These are phyloP conservation scores for Colletotrichum lentis DNA, from an alignment of 2,329 filamentous ascomycete species.

Conservation along the genomic window DNA sequence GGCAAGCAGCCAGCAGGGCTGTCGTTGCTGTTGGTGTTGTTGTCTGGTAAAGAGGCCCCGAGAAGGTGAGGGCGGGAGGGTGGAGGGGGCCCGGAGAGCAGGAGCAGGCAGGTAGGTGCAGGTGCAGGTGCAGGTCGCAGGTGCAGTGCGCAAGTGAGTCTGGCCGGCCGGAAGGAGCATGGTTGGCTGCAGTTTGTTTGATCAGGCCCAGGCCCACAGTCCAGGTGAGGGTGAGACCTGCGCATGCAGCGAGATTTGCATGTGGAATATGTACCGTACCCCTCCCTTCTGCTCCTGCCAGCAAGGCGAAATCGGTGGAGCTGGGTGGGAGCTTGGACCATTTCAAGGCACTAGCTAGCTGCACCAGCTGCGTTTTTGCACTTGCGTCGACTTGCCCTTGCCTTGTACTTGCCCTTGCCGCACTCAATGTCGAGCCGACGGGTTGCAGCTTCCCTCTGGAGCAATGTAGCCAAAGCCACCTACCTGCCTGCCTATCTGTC, in stretches of 20 bases:
- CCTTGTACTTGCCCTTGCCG: neutral
- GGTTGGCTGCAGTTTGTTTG: neutral
- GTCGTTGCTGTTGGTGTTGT: slow-evolving; percentile 2
- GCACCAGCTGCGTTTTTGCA: slow-evolving; percentile 10
- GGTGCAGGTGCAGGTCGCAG: slow-evolving; percentile 6
- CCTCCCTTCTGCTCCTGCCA: neutral
- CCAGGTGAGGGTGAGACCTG: slow-evolving; percentile 3
- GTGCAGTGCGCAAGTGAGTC: neutral
- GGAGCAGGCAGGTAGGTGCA: slow-evolving; percentile 10
- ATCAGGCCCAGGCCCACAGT: neutral
- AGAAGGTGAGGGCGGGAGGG: neutral
- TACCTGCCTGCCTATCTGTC: too few relatives aligned
- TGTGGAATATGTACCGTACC: slow-evolving; percentile 4
- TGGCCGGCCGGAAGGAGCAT: slow-evolving; percentile 7
- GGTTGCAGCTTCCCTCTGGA: slow-evolving; percentile 11
- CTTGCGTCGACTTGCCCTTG: slow-evolving; percentile 11
- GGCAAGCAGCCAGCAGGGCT: slow-evolving; percentile 25
- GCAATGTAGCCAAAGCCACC: neutral
- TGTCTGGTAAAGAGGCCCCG: neutral
- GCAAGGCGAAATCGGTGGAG: slow-evolving; percentile 8
- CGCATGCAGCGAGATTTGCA: neutral
- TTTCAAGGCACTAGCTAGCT: slow-evolving; percentile 22
- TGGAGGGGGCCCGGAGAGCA: slow-evolving; percentile 25
- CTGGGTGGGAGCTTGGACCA: slow-evolving; percentile 27
- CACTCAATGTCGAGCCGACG: neutral